Evolutionary conservation across 1,139 yeast species (phyloP), one percentile per base, ranked within the genome.

Genomic region (Scheffersomyces insectosa): DNA sequence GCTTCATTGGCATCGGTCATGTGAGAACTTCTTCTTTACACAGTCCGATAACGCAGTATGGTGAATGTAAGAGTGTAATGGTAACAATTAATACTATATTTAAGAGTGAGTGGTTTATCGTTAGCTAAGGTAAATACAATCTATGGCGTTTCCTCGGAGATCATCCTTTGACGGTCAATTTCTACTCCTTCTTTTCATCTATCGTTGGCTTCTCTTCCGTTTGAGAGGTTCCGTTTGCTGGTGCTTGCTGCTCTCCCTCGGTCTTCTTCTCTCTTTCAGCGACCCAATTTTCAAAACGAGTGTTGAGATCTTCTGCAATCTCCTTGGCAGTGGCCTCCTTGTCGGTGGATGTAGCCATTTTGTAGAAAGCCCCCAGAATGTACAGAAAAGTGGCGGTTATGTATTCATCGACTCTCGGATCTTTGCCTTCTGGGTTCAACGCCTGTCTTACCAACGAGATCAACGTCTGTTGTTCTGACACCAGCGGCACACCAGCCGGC

Each of bases 271-370:
- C 54, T 45, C 61, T 52, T 15, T 40, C 42, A 32, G 54, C 51
- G 40, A 54, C 58, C 76, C 77, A 72, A 12, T 42, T 39, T 11
- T 66, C 65, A 37, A 67, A 59, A 42, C 56, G 65, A 2, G 42
- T 43, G 28, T 59, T 59, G 47, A 72, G 60, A 48, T 72, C 77
- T 6, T 67, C 59, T 3, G 76, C 74, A 29, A 73, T 66, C 37
- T 69, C 75, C 38, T 66, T 53, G 5, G 75, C 66, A 0, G 75
- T 61, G 23, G 59, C 61, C 20, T 72, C 70, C 38, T 57, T 63
- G 45, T 72, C 68, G 14, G 57, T 54, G 8, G 70, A 50, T 1
- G 57, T 54, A 20, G 63, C 52, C 70, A 72, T 65, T 43, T 66
- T 66, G 38, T 59, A 42, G 44, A 66, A 51, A 10, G 62, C 62